These are phyloP conservation scores for Acidomyces sp. DNA, from an alignment of 495 filamentous ascomycete genomes.

Conservation along the genomic window DNA sequence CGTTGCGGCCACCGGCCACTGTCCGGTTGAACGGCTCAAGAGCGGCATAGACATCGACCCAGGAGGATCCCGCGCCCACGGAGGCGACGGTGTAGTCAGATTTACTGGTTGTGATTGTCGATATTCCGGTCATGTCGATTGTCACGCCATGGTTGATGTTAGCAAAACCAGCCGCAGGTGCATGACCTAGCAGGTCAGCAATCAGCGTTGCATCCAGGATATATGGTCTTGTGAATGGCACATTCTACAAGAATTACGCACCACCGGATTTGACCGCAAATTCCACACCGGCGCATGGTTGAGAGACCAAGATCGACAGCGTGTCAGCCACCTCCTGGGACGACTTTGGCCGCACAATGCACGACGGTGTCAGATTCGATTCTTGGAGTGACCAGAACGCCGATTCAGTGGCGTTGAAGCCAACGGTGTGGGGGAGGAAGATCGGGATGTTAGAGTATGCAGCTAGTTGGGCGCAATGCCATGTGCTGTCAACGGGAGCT, in stretches of 20 bases:
- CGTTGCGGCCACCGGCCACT: constrained; percentile 19
- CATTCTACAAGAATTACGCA: too few relatives aligned
- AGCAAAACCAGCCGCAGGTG: constrained; percentile 36
- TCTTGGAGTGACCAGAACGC: constrained; percentile 10
- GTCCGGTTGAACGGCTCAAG: constrained; percentile 12
- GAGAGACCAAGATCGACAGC: not conserved
- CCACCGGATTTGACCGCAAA: constrained; percentile 6
- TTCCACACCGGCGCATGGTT: not conserved
- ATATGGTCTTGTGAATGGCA: too few relatives aligned
- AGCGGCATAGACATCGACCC: constrained; percentile 18
- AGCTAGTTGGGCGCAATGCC: too few relatives aligned
- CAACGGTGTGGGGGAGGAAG: not conserved
- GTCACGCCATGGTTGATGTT: constrained; percentile 40
- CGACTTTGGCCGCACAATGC: constrained; percentile 1
- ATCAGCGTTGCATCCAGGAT: too few relatives aligned
- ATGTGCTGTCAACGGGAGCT: too few relatives aligned
- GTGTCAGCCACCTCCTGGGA: not conserved
- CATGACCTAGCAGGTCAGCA: constrained; percentile 35
- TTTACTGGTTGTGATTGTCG: constrained; percentile 32
- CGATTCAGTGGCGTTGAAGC: constrained; percentile 1
- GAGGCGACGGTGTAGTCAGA: constrained; percentile 21
- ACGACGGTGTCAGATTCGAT: constrained; percentile 5
- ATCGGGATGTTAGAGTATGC: too few relatives aligned
- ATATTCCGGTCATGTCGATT: constrained; percentile 36
- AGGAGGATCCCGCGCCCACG: constrained; percentile 19